These are phyloP conservation scores for Selenicereus undatus DNA, from an alignment of 148 eudicot species.

Conservation along the genomic window DNA sequence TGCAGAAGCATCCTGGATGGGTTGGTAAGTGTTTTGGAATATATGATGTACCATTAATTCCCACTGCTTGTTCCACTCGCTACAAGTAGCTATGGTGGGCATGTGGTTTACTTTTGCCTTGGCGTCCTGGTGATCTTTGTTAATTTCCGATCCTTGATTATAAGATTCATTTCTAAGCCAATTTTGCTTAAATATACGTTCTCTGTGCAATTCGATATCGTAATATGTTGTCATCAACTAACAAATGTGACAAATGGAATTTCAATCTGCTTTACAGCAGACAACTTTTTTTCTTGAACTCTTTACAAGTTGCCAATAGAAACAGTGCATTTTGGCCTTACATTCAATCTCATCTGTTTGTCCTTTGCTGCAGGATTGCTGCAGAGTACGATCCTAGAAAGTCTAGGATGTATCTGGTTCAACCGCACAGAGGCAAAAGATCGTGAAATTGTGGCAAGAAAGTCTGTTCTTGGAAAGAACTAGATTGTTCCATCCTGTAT, in stretches of 20 bases:
- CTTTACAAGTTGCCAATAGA: neutral
- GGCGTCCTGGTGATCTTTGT: neutral
- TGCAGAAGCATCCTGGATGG: conserved; percentile 99
- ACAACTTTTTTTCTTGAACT: neutral
- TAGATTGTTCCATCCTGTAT: conserved; percentile 4
- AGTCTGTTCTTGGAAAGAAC: conserved; percentile 48
- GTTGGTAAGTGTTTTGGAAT: conserved; percentile 62
- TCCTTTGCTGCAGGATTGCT: conserved; percentile 55
- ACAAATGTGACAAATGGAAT: neutral
- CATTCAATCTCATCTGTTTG: conserved; percentile 2
- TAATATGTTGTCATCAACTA: neutral
- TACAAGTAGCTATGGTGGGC: neutral
- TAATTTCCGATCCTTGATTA: neutral
- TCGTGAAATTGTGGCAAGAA: conserved; percentile 80
- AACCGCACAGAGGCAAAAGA: conserved; percentile 91
- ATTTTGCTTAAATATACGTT: neutral
- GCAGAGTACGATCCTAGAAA: conserved; percentile 95
- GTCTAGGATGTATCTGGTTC: conserved; percentile 99
- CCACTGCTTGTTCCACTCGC: neutral
- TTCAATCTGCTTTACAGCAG: neutral
- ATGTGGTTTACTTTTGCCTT: neutral
- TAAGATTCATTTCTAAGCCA: neutral
- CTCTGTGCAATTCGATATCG: neutral
- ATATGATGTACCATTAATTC: no score
- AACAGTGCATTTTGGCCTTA: neutral